Evolutionary conservation across 176 grass and related monocot species (phyloP).

Genomic region (Rhynchospora tenuis): DNA sequence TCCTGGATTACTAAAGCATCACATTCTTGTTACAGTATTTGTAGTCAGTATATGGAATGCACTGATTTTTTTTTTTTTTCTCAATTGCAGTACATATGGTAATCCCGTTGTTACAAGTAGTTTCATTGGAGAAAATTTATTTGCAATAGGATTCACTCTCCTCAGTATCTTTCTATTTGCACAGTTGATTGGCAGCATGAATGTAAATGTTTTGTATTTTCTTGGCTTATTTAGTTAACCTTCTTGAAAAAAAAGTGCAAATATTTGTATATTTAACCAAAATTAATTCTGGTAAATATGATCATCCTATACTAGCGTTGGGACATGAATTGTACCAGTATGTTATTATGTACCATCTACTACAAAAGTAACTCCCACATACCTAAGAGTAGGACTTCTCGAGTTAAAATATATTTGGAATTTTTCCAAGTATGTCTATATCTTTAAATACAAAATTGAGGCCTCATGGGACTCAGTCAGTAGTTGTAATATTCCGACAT

Average conservation of each 20-base stretch:
- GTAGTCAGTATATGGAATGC: neutral
- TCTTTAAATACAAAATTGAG: too few species aligned
- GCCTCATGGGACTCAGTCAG: too few species aligned
- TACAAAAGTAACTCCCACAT: neutral
- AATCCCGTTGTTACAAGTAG: slow-evolving; percentile 34
- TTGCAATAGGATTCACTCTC: slow-evolving; percentile 27
- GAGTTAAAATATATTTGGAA: neutral
- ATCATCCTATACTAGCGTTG: too few species aligned
- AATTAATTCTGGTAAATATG: too few species aligned
- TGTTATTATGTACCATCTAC: too few species aligned
- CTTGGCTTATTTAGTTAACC: too few species aligned
- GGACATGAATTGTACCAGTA: too few species aligned
- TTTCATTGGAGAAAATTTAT: slow-evolving; percentile 40
- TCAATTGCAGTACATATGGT: slow-evolving; percentile 29
- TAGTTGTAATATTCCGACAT: too few species aligned
- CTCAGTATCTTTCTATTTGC: slow-evolving; percentile 44
- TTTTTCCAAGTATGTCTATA: neutral
- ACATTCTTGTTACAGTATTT: neutral
- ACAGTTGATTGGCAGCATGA: slow-evolving; percentile 43
- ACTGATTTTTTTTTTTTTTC: neutral
- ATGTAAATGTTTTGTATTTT: slow-evolving; percentile 26
- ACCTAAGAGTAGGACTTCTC: neutral
- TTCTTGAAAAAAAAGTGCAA: too few species aligned
- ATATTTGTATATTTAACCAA: too few species aligned
- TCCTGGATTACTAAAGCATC: neutral